Evolutionary conservation across 495 filamentous ascomycete species (phyloP), one percentile per base, ranked within the genome.

Genomic region (Lophium mytilinum): DNA sequence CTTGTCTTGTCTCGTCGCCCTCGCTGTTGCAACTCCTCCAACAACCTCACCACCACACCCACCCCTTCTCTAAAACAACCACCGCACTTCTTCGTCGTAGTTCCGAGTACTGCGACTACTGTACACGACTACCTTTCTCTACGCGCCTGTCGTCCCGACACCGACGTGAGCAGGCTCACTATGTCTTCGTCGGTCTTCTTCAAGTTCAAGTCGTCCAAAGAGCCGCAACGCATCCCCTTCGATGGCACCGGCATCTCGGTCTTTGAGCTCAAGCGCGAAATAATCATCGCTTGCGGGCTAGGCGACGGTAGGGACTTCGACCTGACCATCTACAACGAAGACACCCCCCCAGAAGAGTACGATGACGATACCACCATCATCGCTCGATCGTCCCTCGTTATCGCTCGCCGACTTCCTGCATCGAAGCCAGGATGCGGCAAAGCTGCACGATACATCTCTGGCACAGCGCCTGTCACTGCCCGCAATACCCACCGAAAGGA

Each of bases 101-200:
- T 30, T 30, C 24, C 24, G 24, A 30, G 24, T 6, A 6, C 24
- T 6, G 24, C 24, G 6, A 30, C 24, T 30, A 30, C 24, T 30
- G 24, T 6, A 30, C 24, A 30, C 24, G 24, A 30, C 24, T 30
- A 30, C 24, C 24, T 30, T 30, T 30, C 24, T 30, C 6, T 30
- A 6, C 24, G 24, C 24, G 6, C 24, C 24, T 6, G 6, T 3
- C 24, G 24, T 30, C 24, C 24, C 24, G 24, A 6, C n/a, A 30
- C 24, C 3, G 24, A 30, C 24, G 24, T 30, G 24, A 30, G 24
- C 24, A 30, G 24, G 24, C 24, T 30, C 21, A 85, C 66, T 71
- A 98, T 98, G 93, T 80, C 91, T 74, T 96, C 94, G 54, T 96
- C 90, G 60, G 91, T 99, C 70, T 96, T 95, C 76, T 97, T 95